A percentile compares a stretch with the other conserved stretches of the same genome.
These are phyloP conservation scores for Beauveria bassiana DNA, from an alignment of 2,329 filamentous ascomycete species.

Conservation along the genomic window DNA sequence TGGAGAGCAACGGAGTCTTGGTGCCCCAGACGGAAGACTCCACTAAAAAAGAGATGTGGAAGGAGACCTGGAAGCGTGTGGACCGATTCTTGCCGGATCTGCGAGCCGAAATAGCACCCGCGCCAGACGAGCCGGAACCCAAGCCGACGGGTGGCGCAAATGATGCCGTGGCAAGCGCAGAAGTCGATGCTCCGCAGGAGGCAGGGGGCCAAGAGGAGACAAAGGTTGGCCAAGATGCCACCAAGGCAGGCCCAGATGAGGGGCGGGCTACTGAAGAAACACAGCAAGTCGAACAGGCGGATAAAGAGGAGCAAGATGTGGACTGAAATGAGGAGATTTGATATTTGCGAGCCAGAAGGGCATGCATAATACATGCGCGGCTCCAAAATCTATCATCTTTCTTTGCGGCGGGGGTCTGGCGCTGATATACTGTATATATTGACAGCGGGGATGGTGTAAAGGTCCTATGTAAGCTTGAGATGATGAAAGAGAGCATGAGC, in stretches of 20 bases:
- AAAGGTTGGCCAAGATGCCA: background rate
- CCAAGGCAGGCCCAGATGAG: background rate
- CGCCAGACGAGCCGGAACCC: constrained; percentile 4
- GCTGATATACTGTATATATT: constrained; percentile 6
- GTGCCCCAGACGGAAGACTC: constrained; percentile 57
- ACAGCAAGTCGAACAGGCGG: background rate
- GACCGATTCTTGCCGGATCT: constrained; percentile 58
- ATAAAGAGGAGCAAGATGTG: background rate
- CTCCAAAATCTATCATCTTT: background rate
- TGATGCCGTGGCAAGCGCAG: background rate
- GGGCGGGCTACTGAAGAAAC: background rate
- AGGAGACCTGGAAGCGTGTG: constrained; percentile 57
- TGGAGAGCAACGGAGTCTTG: constrained; percentile 82
- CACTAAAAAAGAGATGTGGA: constrained; percentile 49
- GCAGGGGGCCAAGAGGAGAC: background rate
- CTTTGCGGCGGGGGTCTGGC: background rate
- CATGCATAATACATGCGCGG: background rate
- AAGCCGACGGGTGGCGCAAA: background rate
- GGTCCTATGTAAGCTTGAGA: background rate
- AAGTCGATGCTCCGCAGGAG: background rate
- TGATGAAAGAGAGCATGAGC: background rate
- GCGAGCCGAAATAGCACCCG: constrained; percentile 19
- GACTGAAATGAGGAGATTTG: constrained; percentile 8
- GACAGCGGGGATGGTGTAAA: background rate
- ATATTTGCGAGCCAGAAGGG: background rate